Evolutionary conservation across 179 eudicot species (phyloP).

Genomic region (Silene noctiflora): DNA sequence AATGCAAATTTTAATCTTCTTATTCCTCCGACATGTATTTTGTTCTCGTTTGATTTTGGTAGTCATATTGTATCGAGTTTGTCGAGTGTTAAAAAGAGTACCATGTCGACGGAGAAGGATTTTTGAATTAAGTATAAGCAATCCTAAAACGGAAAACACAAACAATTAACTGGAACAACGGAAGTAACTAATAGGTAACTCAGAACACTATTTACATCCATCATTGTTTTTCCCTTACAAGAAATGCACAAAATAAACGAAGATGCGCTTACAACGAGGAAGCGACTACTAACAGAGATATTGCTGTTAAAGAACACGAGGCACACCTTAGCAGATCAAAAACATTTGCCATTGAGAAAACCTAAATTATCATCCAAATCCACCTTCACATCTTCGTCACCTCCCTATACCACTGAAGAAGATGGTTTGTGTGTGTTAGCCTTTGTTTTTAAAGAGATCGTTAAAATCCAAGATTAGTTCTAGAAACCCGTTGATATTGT

Average conservation of each 20-base stretch:
- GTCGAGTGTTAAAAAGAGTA: too few relatives aligned
- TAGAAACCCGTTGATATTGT: conserved; percentile 35
- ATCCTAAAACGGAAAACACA: too few relatives aligned
- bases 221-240: conserved; percentile 20
- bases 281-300: conserved; percentile 21
- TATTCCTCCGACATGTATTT: too few relatives aligned
- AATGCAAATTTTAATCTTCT: too few relatives aligned
- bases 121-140: too few relatives aligned
- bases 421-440: conserved; percentile 27
- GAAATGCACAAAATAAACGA: conserved; percentile 20
- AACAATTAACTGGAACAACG: neutral
- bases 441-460: conserved; percentile 23
- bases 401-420: conserved; percentile 26
- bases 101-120: too few relatives aligned
- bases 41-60: too few relatives aligned
- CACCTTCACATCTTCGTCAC: conserved; percentile 28
- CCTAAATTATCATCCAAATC: conserved; percentile 25
- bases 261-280: conserved; percentile 23
- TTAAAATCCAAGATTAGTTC: conserved; percentile 53
- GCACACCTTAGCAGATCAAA: conserved; percentile 34
- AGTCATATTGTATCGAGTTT: too few relatives aligned
- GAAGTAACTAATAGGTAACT: conserved; percentile 27
- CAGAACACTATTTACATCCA: conserved; percentile 38
- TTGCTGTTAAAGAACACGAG: conserved; percentile 21
- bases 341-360: conserved; percentile 23